Evolutionary conservation across 352 stramenopile species (phyloP).

Genomic region (Pythium aquatile): DNA sequence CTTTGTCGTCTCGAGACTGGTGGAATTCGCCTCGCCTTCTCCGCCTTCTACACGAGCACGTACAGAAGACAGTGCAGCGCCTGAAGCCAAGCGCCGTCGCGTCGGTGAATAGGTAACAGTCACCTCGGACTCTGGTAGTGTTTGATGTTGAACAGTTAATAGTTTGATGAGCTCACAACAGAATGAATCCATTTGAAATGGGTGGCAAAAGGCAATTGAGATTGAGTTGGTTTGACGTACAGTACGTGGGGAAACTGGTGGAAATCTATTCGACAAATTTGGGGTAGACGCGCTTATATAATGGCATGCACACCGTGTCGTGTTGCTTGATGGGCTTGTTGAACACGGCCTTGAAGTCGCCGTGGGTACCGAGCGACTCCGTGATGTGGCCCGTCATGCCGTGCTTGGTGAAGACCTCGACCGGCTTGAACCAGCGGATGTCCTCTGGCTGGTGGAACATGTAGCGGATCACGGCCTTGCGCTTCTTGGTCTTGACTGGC

Average conservation of each 20-base stretch:
- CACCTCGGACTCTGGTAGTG: not conserved
- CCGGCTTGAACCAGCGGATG: constrained; percentile 98
- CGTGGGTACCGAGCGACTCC: constrained; percentile 98
- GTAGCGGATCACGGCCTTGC: constrained; percentile 97
- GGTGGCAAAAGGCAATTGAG: not conserved
- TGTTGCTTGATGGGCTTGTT: constrained; percentile 99
- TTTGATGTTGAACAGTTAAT: not conserved
- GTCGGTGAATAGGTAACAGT: not conserved
- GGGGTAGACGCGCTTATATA: constrained; percentile 99
- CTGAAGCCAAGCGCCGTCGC: constrained; percentile 17
- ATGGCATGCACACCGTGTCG: constrained; percentile 97
- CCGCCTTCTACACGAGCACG: constrained; percentile 2
- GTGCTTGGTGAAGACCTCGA: constrained; percentile 97
- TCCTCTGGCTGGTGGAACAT: constrained; percentile 99
- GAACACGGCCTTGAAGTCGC: constrained; percentile 99
- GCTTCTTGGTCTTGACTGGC: constrained; percentile 98
- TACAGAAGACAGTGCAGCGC: not conserved
- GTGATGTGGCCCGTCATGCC: constrained; percentile 98
- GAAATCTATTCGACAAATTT: constrained; percentile 87
- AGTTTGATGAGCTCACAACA: too few relatives aligned
- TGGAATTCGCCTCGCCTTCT: constrained; percentile 10
- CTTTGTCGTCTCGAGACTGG: constrained; percentile 12
- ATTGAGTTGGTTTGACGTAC: not conserved
- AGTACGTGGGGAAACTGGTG: not conserved
- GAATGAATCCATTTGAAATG: too few relatives aligned